These are phyloP conservation scores for Chlorella ohadii DNA, from an alignment of 139 green algal genomes.

Conservation along the genomic window DNA sequence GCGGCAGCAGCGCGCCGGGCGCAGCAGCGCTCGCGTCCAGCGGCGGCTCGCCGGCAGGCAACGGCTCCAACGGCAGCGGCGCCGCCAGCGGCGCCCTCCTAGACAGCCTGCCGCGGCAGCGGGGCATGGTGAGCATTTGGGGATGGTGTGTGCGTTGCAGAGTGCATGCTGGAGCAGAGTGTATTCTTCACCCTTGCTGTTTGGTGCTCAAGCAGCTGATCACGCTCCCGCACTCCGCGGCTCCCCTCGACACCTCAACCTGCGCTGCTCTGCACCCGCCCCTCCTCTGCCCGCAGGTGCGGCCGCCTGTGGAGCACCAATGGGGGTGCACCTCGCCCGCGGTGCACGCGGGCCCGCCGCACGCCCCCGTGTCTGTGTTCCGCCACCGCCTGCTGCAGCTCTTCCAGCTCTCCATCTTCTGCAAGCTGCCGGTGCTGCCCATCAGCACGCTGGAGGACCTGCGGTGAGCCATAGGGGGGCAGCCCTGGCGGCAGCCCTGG, in stretches of 20 bases:
- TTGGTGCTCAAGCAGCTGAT: too few species aligned
- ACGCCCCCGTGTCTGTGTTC: conserved; percentile 83
- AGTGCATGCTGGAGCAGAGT: too few species aligned
- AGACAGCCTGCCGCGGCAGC: not conserved
- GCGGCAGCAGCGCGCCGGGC: conserved; percentile 27
- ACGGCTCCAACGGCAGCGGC: conserved; percentile 17
- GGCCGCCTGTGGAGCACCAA: conserved; percentile 92
- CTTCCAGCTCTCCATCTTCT: conserved; percentile 96
- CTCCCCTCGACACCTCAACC: too few species aligned
- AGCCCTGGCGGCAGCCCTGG: not conserved
- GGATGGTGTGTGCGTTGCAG: not conserved
- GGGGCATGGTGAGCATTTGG: not conserved
- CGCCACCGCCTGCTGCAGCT: conserved; percentile 95
- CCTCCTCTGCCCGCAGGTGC: conserved; percentile 4
- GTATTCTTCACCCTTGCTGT: too few species aligned
- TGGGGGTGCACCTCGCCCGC: conserved; percentile 62
- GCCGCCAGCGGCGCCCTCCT: conserved; percentile 11
- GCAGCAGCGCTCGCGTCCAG: conserved; percentile 10
- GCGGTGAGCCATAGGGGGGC: too few species aligned
- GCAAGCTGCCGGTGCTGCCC: conserved; percentile 91
- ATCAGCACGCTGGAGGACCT: conserved; percentile 82
- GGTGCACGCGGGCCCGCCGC: conserved; percentile 33
- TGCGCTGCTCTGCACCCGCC: too few species aligned
- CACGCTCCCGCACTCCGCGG: too few species aligned
- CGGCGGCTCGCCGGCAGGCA: not conserved